A percentile compares a stretch with the other conserved stretches of the same genome.
These are phyloP conservation scores for Sugiyamaella xylanicola DNA, from an alignment of 1,139 yeast genomes.

Conservation along the genomic window DNA sequence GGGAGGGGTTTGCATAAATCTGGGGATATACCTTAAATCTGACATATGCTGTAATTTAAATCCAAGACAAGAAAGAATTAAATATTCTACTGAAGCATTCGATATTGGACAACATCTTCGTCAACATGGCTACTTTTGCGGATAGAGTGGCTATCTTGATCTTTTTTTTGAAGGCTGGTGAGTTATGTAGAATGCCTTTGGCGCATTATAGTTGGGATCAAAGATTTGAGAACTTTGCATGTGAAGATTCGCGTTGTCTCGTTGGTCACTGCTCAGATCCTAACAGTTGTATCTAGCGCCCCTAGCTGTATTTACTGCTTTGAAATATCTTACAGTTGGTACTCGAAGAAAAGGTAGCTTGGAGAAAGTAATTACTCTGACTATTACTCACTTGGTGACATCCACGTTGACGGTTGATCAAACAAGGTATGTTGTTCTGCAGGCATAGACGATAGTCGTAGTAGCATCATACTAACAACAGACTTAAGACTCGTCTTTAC, in stretches of 20 bases:
- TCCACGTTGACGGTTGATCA: constrained; percentile 15
- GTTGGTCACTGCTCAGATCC: no score
- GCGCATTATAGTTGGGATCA: no score
- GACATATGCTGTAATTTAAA: no score
- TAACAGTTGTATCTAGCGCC: constrained; percentile 6
- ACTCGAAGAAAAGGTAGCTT: constrained; percentile 19
- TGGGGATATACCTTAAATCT: background rate
- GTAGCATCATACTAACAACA: no score
- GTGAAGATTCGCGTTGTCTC: no score
- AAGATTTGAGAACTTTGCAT: background rate
- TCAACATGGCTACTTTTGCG: constrained; percentile 3
- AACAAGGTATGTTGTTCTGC: constrained; percentile 16
- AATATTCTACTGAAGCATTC: no score
- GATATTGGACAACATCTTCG: no score
- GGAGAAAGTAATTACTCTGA: constrained; percentile 18
- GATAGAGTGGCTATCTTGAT: constrained; percentile 9
- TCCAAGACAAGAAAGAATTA: no score
- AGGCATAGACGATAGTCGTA: no score
- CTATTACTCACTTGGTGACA: constrained; percentile 16
- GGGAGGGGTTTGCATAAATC: background rate
- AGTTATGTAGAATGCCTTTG: no score
- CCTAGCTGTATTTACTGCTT: constrained; percentile 12
- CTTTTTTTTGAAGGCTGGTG: constrained; percentile 7
- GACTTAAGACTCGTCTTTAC: constrained; percentile 14
- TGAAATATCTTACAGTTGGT: constrained; percentile 18